Conservation (phyloP, 257 asterid genomes). For the Fraxinus anomala region DNA sequence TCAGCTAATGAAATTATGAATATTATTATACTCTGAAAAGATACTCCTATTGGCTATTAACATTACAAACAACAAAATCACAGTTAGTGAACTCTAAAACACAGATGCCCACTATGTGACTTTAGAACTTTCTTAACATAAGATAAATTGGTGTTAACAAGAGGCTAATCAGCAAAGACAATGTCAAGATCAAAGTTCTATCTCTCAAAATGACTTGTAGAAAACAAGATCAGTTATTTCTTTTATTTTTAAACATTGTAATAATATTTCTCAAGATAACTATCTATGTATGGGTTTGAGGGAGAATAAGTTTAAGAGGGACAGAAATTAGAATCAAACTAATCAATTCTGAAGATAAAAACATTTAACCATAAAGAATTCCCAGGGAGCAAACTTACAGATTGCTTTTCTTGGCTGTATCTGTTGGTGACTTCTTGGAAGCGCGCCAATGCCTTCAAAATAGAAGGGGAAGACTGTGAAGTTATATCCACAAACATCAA, state of each 20-base stretch:
- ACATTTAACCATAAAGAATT: slow-evolving; percentile 5
- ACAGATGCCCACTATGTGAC: background rate
- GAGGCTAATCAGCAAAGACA: background rate
- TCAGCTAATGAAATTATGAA: background rate
- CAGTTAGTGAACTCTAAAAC: background rate
- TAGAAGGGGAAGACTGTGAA: slow-evolving; percentile 3
- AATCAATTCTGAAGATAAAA: background rate
- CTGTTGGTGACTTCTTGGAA: slow-evolving; percentile 94
- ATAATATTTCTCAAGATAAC: background rate
- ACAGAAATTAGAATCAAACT: slow-evolving; percentile 8
- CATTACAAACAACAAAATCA: background rate
- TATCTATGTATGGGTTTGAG: background rate
- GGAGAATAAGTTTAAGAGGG: background rate
- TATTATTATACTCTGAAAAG: background rate
- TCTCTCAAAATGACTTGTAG: background rate
- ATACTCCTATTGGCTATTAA: too few species aligned
- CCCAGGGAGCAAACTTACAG: slow-evolving; percentile 60
- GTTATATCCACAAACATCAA: slow-evolving; percentile 3
- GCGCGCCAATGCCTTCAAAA: slow-evolving; percentile 84
- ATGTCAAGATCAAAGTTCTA: background rate
- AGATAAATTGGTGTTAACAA: background rate
- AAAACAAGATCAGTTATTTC: too few species aligned
- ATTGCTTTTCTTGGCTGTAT: slow-evolving; percentile 84
- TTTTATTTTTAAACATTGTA: too few species aligned
- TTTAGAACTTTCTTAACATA: background rate